phyloP scores from a whole-genome alignment of 1,139 yeast species.

The Casaregolazyma lundiana region DNA sequence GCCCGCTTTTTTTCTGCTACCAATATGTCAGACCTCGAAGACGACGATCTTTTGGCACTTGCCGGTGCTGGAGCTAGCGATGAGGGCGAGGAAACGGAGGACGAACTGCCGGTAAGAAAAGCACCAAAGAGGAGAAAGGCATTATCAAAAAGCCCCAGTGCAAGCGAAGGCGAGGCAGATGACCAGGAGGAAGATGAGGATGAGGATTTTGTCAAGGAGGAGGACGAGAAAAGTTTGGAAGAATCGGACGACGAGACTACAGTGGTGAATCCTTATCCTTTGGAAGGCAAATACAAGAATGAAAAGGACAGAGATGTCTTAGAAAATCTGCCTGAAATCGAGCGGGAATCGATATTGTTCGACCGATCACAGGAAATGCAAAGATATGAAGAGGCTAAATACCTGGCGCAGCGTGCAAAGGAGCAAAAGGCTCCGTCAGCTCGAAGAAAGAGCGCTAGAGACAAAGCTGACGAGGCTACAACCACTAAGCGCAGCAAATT shows the following conservation, averaged over 20 bases:
- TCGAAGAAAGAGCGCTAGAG: constrained; percentile 24
- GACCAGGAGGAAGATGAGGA: constrained; percentile 24
- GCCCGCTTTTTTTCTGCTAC: not conserved
- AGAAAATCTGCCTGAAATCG: constrained; percentile 80
- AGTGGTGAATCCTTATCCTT: constrained; percentile 72
- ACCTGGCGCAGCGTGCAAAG: constrained; percentile 74
- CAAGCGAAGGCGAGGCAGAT: constrained; percentile 15
- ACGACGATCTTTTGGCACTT: constrained; percentile 81
- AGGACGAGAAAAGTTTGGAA: constrained; percentile 38
- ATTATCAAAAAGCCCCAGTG: not conserved
- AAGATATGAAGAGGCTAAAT: constrained; percentile 72
- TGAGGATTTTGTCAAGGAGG: constrained; percentile 30
- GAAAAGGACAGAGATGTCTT: constrained; percentile 67
- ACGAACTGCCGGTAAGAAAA: constrained; percentile 19
- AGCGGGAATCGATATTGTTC: constrained; percentile 82
- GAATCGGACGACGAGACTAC: constrained; percentile 43
- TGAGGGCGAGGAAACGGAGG: constrained; percentile 23
- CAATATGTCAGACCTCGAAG: constrained; percentile 28
- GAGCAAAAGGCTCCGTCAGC: constrained; percentile 32
- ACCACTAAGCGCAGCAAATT: constrained; percentile 55
- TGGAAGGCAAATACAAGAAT: constrained; percentile 86
- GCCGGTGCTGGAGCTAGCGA: constrained; percentile 62
- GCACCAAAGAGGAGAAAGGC: constrained; percentile 17
- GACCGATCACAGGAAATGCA: constrained; percentile 93
- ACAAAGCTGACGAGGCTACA: constrained; percentile 25